Percentiles rank a stretch among this genome's conserved stretches.
Evolutionary conservation across 2,329 filamentous ascomycete genomes (phyloP).

Genomic region (Hypocreales sp.): DNA sequence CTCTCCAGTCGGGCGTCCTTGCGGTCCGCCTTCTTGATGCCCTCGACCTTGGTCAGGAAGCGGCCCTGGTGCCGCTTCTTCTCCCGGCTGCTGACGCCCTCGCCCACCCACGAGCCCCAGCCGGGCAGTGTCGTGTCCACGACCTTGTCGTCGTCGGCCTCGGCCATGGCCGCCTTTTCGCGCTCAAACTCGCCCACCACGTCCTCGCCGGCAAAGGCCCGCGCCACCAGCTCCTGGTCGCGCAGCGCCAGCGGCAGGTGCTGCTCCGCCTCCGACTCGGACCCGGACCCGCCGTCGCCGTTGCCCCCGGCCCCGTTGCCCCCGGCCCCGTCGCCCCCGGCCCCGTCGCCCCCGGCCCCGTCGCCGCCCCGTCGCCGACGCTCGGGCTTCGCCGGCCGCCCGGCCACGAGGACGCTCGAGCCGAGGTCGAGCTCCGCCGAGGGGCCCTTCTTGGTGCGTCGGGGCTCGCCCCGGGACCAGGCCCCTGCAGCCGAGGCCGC

Average conservation of each 20-base stretch:
- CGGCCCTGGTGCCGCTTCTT: conserved; percentile 46
- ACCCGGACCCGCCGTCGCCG: conserved; percentile 25
- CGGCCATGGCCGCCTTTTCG: conserved; percentile 59
- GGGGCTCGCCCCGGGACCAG: conserved; percentile 24
- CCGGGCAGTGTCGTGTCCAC: conserved; percentile 78
- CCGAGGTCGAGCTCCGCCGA: conserved; percentile 23
- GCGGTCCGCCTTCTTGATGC: conserved; percentile 60
- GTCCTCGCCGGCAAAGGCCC: conserved; percentile 81
- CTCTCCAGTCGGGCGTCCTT: conserved; percentile 69
- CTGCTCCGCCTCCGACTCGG: conserved; percentile 28
- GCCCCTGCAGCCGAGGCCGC: conserved; percentile 18
- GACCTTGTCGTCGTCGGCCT: conserved; percentile 70
- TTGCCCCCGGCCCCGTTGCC: conserved; percentile 10
- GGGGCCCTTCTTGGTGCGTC: conserved; percentile 21
- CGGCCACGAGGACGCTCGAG: conserved; percentile 16
- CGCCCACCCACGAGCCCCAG: conserved; percentile 86
- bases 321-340: not conserved
- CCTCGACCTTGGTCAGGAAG: conserved; percentile 51
- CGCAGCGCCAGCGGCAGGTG: conserved; percentile 42
- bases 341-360: too few relatives aligned
- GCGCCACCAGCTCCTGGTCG: conserved; percentile 55
- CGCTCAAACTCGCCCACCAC: conserved; percentile 64
- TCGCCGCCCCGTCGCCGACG: too few relatives aligned
- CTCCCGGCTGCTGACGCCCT: conserved; percentile 59
- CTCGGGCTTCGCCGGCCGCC: conserved; percentile 13